These are phyloP conservation scores for Actinomortierella ambigua DNA, from an alignment of 371 early-diverging fungal species.

Conservation along the genomic window DNA sequence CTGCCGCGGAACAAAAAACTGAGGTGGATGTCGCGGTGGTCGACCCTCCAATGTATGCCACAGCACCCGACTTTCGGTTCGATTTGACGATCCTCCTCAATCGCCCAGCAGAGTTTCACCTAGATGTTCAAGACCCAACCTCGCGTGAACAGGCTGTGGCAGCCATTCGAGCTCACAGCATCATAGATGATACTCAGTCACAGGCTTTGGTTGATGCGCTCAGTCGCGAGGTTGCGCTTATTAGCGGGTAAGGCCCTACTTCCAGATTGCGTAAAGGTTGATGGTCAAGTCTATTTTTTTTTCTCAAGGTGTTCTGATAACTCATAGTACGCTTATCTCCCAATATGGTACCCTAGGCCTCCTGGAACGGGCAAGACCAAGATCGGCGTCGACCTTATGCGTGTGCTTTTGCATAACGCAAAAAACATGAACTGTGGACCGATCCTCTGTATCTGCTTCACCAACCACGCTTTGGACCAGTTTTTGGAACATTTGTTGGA, in stretches of 20 bases:
- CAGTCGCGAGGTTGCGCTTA: constrained; percentile 47
- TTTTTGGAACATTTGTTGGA: constrained; percentile 52
- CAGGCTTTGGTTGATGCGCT: constrained; percentile 45
- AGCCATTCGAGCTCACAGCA: constrained; percentile 13
- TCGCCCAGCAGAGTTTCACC: neutral
- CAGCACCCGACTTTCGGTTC: constrained; percentile 43
- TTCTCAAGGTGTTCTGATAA: constrained; percentile 3
- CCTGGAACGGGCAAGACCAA: constrained; percentile 63
- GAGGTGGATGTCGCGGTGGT: neutral
- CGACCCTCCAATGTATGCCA: constrained; percentile 45
- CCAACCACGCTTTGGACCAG: constrained; percentile 65
- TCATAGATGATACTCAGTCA: constrained; percentile 47
- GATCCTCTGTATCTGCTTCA: constrained; percentile 55
- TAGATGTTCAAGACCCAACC: constrained; percentile 9
- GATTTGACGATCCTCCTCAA: constrained; percentile 36
- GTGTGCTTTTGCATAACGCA: constrained; percentile 46
- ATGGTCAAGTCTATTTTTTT: too few species aligned
- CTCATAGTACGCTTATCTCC: constrained; percentile 2
- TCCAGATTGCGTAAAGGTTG: too few species aligned
- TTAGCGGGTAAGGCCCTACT: constrained; percentile 51
- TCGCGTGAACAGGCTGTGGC: constrained; percentile 9
- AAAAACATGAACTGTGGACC: constrained; percentile 34
- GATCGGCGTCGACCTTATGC: constrained; percentile 53
- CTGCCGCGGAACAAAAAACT: constrained; percentile 16
- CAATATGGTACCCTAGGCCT: constrained; percentile 37